Base-by-base conservation (phyloP, 805 yeast species). In the Metschnikowia vanudenii region DNA sequence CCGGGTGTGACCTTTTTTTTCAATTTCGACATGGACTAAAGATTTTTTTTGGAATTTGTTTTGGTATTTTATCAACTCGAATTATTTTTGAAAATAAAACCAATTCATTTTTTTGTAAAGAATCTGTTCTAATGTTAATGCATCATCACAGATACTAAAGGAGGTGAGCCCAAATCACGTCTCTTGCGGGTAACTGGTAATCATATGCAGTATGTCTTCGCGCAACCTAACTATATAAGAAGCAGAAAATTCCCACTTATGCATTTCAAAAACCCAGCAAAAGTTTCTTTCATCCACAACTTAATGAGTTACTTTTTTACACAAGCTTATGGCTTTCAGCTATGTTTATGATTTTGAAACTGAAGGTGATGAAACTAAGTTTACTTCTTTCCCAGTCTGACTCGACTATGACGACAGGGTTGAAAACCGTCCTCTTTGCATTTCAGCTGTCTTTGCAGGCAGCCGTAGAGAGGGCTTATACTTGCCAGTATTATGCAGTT, bases 391-490 rank as follows among this genome's bases (percentile, higher is more conserved):
- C 91, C 90, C 86, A 80, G 88, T 84, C 88, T 78, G 88, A 81
- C 72, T 80, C 91, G 94, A 85, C 91, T 83, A 84, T 85, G 94
- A 85, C 89, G 91, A 85, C 82, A 81, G 77, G 90, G 89, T 78
- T 75, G 80, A 78, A 63, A 77, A 73, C 61, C 62, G 80, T 69
- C 65, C 64, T 60, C 51, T 53, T 59, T 57, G 61, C 55, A 58
- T 59, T 62, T 61, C 65, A 57, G 68, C 64, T 64, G 69, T 60
- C 61, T 64, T 63, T 65, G 68, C 65, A 62, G 66, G 58, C 65
- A 64, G 66, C 63, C 61, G 63, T 62, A 57, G 55, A 60, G 57
- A 66, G 75, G 75, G 77, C 89, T 83, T 82, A 78, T 84, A 83
- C 91, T 85, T 84, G 94, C 94, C 94, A 85, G 90, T 85, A 84